These are phyloP conservation scores for Phytophthora syringae DNA, from an alignment of 352 stramenopile genomes.

Conservation along the genomic window DNA sequence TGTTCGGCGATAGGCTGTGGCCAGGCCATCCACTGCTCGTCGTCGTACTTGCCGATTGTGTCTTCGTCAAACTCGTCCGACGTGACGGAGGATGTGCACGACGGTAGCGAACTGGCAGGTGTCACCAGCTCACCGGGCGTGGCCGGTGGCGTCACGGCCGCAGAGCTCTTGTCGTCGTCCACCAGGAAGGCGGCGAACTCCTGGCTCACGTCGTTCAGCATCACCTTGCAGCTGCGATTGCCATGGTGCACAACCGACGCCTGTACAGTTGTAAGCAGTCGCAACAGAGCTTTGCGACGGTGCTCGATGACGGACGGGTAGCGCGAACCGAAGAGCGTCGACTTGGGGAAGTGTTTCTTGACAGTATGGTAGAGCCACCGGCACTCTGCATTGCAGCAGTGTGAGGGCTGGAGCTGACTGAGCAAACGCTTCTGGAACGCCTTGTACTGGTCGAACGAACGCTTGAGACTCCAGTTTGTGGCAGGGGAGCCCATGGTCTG, in stretches of 20 bases:
- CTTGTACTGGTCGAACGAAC: conserved; percentile 52
- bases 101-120: conserved; percentile 22
- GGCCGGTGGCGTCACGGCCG: conserved; percentile 24
- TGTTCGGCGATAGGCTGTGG: conserved; percentile 28
- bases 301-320: conserved; percentile 35
- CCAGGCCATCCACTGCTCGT: conserved; percentile 32
- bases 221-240: conserved; percentile 44
- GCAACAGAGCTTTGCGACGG: conserved; percentile 37
- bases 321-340: conserved; percentile 38
- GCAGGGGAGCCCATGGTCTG: conserved; percentile 18
- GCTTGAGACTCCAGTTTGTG: conserved; percentile 40
- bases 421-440: conserved; percentile 61
- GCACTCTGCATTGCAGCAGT: conserved; percentile 71
- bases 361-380: conserved; percentile 64
- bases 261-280: conserved; percentile 39
- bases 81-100: conserved; percentile 35
- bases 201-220: conserved; percentile 37
- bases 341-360: conserved; percentile 67
- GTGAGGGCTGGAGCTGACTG: conserved; percentile 51
- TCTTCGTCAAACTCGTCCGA: conserved; percentile 40
- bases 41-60: conserved; percentile 26
- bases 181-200: conserved; percentile 46
- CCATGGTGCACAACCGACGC: conserved; percentile 43
- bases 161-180: conserved; percentile 14
- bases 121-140: conserved; percentile 39